Conservation (phyloP, 73 alveolate genomes). For the Tetrahymena thermophila region DNA sequence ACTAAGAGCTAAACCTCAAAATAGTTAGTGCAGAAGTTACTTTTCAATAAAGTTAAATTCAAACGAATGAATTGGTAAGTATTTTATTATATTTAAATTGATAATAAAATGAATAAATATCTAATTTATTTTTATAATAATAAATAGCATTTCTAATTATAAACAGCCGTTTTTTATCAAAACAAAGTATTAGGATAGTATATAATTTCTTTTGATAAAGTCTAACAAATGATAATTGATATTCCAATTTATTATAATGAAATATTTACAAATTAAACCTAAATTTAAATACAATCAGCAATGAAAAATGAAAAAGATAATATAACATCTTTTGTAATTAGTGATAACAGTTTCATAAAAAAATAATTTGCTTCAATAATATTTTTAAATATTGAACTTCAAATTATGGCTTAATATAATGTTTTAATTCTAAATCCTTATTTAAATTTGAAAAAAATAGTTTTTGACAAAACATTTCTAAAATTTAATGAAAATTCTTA, state of each 20-base stretch:
- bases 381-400: too few relatives aligned
- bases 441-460: too few relatives aligned
- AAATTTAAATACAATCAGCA: not conserved
- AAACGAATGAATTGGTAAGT: not conserved
- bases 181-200: not conserved
- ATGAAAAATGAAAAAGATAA: too few relatives aligned
- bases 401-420: not conserved
- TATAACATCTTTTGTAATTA: not conserved
- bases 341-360: not conserved
- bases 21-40: not conserved
- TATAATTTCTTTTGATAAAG: not conserved
- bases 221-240: not conserved
- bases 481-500: too few relatives aligned
- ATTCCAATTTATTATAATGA: not conserved
- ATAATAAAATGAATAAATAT: too few relatives aligned
- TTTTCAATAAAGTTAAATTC: too few relatives aligned
- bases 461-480: not conserved
- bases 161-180: not conserved
- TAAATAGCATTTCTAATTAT: not conserved
- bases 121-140: too few relatives aligned
- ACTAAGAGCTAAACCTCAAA: not conserved
- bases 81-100: too few relatives aligned
- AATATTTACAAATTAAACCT: not conserved
- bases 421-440: not conserved
- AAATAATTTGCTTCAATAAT: not conserved